These are phyloP conservation scores for Lentinula raphanica DNA, from an alignment of 768 basidiomycete genomes.

Conservation along the genomic window DNA sequence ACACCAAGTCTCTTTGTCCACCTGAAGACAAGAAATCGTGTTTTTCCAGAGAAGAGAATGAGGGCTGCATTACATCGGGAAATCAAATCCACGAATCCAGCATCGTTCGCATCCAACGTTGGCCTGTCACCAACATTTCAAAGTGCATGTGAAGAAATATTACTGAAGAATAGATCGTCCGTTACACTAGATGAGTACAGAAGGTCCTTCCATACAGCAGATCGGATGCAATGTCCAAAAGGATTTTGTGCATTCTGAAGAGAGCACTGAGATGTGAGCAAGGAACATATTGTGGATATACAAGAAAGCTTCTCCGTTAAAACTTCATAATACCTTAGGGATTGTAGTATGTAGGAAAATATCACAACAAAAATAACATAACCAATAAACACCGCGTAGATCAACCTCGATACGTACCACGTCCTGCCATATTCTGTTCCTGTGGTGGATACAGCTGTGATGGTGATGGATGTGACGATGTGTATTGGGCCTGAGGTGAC, in stretches of 20 bases:
- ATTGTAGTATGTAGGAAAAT: not conserved
- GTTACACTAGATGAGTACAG: conserved; percentile 2
- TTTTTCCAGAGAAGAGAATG: too few relatives aligned
- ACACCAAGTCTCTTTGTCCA: conserved; percentile 1
- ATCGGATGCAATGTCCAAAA: not conserved
- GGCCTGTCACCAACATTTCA: too few relatives aligned
- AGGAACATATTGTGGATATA: not conserved
- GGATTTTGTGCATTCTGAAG: not conserved
- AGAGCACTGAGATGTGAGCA: not conserved
- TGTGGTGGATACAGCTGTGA: conserved; percentile 12
- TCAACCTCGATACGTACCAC: conserved; percentile 31
- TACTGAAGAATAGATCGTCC: not conserved
- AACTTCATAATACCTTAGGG: not conserved
- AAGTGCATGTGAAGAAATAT: not conserved
- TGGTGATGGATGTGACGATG: conserved; percentile 19
- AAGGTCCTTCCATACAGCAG: not conserved
- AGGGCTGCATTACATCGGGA: too few relatives aligned
- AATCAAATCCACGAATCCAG: too few relatives aligned
- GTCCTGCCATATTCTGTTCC: conserved; percentile 35
- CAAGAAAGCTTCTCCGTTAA: not conserved
- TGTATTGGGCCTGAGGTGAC: conserved; percentile 20
- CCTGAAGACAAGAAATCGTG: not conserved
- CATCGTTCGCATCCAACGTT: not conserved
- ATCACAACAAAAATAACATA: not conserved
- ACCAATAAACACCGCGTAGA: not conserved